These are phyloP conservation scores for Apiotrichum akiyoshidainum DNA, from an alignment of 1,284 basidiomycete species.

Conservation along the genomic window DNA sequence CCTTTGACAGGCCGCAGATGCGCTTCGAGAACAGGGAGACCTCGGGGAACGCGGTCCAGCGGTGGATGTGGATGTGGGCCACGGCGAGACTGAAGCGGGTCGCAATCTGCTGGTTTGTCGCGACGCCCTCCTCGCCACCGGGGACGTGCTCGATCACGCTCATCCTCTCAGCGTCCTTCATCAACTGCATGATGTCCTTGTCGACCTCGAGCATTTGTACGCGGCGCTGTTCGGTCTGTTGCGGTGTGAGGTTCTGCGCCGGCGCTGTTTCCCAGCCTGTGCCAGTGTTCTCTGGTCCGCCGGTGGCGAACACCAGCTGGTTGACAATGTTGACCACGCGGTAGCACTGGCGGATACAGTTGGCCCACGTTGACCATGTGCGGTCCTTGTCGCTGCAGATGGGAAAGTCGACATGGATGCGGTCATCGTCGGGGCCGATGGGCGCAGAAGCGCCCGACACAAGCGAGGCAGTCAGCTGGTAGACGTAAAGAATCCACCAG, in stretches of 20 bases:
- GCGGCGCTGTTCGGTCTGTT: constrained; percentile 4
- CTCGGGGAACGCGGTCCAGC: constrained; percentile 49
- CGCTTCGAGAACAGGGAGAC: constrained; percentile 49
- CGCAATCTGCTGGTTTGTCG: constrained; percentile 47
- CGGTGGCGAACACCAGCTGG: constrained; percentile 31
- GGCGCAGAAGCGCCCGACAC: constrained; percentile 34
- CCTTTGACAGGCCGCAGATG: constrained; percentile 49
- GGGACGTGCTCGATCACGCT: constrained; percentile 45
- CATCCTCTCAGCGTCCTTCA: constrained; percentile 45
- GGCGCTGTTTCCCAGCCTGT: no score
- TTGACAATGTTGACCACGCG: constrained; percentile 42
- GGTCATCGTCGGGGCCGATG: constrained; percentile 40
- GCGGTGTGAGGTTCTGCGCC: background rate
- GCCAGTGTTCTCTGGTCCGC: background rate
- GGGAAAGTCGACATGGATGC: constrained; percentile 47
- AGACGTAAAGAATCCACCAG: constrained; percentile 49
- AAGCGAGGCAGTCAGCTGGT: constrained; percentile 35
- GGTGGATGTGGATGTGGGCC: constrained; percentile 49
- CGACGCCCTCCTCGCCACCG: constrained; percentile 51
- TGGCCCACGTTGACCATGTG: constrained; percentile 48
- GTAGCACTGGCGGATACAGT: constrained; percentile 38
- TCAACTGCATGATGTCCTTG: constrained; percentile 37
- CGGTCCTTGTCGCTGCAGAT: constrained; percentile 39
- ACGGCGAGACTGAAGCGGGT: constrained; percentile 46
- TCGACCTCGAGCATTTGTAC: constrained; percentile 42